Conservation (phyloP, 306 rosid species). For the Cicer chorassanicum region DNA sequence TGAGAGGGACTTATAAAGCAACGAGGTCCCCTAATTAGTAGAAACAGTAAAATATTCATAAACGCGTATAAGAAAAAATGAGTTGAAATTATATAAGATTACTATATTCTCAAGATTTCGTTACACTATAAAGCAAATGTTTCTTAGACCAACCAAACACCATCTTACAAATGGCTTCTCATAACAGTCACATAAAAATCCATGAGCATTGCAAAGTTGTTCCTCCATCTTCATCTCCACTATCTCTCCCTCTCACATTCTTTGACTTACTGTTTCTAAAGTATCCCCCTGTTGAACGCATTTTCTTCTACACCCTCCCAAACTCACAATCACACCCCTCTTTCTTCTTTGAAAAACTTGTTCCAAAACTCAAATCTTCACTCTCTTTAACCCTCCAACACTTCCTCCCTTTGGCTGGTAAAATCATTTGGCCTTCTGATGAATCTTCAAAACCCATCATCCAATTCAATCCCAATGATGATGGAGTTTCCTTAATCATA, state of each 20-base stretch:
- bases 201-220: slow-evolving; percentile 6
- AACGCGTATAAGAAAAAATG: too few species aligned
- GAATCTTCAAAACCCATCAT: slow-evolving; percentile 49
- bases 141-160: not conserved
- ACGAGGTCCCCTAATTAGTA: too few species aligned
- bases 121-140: too few species aligned
- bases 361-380: slow-evolving; percentile 55
- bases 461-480: slow-evolving; percentile 41
- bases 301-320: slow-evolving; percentile 52
- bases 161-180: slow-evolving; percentile 16
- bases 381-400: slow-evolving; percentile 60
- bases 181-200: not conserved
- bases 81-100: too few species aligned
- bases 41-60: too few species aligned
- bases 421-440: slow-evolving; percentile 50
- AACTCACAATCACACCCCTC: not conserved
- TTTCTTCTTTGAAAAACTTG: slow-evolving; percentile 20
- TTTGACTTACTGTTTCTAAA: slow-evolving; percentile 52
- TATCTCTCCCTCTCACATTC: slow-evolving; percentile 51
- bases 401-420: slow-evolving; percentile 56
- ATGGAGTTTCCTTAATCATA: slow-evolving; percentile 49
- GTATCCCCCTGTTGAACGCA: slow-evolving; percentile 47
- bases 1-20: too few species aligned
- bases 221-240: not conserved
- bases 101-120: too few species aligned